Evolutionary conservation across 768 basidiomycete genomes (phyloP), one percentile per base, ranked within the genome.

Genomic region (Leccinum ochraceum): DNA sequence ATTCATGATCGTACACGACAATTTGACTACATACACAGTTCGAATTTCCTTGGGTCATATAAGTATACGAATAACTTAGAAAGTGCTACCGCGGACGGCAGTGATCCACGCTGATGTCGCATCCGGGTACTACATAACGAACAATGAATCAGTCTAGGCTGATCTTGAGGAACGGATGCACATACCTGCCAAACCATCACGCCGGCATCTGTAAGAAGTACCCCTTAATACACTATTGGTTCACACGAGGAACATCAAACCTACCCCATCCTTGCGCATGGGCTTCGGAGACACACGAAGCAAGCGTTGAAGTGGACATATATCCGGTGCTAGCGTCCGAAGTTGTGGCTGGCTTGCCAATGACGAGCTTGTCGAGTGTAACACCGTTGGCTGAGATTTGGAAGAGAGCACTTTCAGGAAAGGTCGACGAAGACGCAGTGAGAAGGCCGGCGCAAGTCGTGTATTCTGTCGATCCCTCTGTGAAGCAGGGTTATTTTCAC

Each of bases 331-430:
- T 79, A 2, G 87, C 85, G 44, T 84, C 83, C 10, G 71, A 61
- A 1, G 64, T 64, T 0, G 78, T 59, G 4, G 83, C 84, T 8
- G 89, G 89, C 73, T 92, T 92, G 4, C 90, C 89, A 64, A 92
- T 89, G 56, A 91, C 86, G 59, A 91, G 77, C 74, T 90, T 91
- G 70, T 81, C 71, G 48, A 86, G 72, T 6, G 81, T 70, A 6
- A 90, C 81, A 20, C 87, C 87, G 60, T 75, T 81, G 3, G 79
- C 78, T 24, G 76, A 69, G 60, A 83, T 82, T 67, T 83, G 75
- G 69, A 83, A 80, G 30, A 84, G 67, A 0, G 79, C 71, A 3
- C 78, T 75, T 22, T 72, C 60, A 1, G 81, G 81, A 71, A 74
- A 83, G 6, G 65, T 59, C 22, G 71, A 69, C 8, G 79, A 79